A percentile compares a stretch with the other conserved stretches of the same genome.
These are phyloP conservation scores for Hura crepitans DNA, from an alignment of 441 rosid genomes.

Conservation along the genomic window DNA sequence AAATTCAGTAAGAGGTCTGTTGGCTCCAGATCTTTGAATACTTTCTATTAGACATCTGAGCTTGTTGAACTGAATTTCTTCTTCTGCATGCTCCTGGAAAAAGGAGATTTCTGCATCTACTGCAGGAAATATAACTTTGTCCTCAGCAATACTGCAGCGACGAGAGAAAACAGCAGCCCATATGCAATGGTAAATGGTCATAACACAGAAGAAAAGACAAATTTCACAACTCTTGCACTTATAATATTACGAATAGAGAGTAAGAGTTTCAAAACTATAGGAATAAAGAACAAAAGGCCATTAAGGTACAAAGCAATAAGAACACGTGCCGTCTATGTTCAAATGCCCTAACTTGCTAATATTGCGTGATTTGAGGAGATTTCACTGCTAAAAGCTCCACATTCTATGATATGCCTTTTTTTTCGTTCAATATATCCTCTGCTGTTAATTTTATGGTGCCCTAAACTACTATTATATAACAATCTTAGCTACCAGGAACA, in stretches of 20 bases:
- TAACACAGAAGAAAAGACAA: constrained; percentile 2
- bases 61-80: constrained; percentile 53
- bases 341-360: background rate
- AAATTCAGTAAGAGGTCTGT: constrained; percentile 52
- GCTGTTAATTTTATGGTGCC: background rate
- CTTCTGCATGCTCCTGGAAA: constrained; percentile 70
- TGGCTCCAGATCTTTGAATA: constrained; percentile 55
- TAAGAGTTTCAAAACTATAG: background rate
- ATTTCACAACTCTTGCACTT: background rate
- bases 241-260: background rate
- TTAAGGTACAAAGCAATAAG: constrained; percentile 1
- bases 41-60: constrained; percentile 57
- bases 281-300: background rate
- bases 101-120: constrained; percentile 66
- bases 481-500: background rate
- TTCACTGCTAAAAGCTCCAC: background rate
- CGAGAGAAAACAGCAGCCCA: constrained; percentile 20
- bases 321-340: background rate
- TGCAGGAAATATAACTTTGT: constrained; percentile 76
- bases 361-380: background rate
- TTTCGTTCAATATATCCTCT: background rate
- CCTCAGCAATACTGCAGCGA: constrained; percentile 71
- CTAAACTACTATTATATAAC: background rate
- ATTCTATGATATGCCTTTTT: background rate
- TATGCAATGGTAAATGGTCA: constrained; percentile 18